A percentile compares a stretch with the other conserved stretches of the same genome.
Evolutionary conservation across 768 basidiomycete species (phyloP).

Genomic region (Suillus brevipes): DNA sequence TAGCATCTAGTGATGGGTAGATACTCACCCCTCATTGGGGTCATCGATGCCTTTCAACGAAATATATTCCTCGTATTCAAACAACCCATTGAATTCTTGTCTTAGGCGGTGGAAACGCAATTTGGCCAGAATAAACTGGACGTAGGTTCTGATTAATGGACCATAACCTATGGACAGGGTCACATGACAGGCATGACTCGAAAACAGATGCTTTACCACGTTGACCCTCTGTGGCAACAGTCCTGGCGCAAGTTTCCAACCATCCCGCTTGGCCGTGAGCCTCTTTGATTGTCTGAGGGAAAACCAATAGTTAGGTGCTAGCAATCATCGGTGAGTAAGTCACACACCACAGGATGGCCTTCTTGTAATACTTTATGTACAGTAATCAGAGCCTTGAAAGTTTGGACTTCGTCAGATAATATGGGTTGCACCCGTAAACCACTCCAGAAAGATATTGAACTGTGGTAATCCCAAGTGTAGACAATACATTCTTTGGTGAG

Average conservation of each 20-base stretch:
- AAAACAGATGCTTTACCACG: slow-evolving; percentile 53
- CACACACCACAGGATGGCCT: slow-evolving; percentile 85
- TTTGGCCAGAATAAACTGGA: slow-evolving; percentile 93
- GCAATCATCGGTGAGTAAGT: slow-evolving; percentile 6
- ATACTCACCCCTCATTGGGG: slow-evolving; percentile 93
- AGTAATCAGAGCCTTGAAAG: slow-evolving; percentile 96
- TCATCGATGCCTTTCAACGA: slow-evolving; percentile 97
- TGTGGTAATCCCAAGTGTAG: slow-evolving; percentile 99
- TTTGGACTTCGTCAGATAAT: slow-evolving; percentile 94
- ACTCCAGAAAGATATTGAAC: slow-evolving; percentile 97
- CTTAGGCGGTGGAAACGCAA: slow-evolving; percentile 93
- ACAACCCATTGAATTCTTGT: slow-evolving; percentile 97
- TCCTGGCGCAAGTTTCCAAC: slow-evolving; percentile 96
- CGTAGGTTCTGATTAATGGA: slow-evolving; percentile 91
- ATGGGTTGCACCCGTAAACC: slow-evolving; percentile 96
- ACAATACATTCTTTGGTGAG: slow-evolving; percentile 83
- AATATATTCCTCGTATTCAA: slow-evolving; percentile 99
- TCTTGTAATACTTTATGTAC: slow-evolving; percentile 99
- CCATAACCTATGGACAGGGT: slow-evolving; percentile 69
- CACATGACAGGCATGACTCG: neutral
- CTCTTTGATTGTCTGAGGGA: slow-evolving; percentile 85
- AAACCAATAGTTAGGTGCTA: slow-evolving; percentile 12
- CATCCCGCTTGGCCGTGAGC: slow-evolving; percentile 96
- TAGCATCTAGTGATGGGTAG: slow-evolving; percentile 7
- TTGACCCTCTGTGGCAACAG: slow-evolving; percentile 74